Base-by-base conservation (phyloP, 306 rosid genomes). In the Gleditsia sinensis region DNA sequence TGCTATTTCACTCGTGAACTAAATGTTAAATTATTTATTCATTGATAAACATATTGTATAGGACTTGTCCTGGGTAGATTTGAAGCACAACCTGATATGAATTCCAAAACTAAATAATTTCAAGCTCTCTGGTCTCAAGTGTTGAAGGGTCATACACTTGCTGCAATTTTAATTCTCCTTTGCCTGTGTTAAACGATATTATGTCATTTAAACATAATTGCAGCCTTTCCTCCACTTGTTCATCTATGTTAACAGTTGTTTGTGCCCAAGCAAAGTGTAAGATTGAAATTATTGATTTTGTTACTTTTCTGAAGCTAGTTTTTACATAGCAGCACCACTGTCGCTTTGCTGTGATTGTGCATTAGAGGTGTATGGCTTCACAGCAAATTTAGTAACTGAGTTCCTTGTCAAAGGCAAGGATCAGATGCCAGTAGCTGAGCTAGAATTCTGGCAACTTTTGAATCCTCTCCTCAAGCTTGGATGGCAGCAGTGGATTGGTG, bases 311-410 rank as follows among this genome's bases (percentile, higher is more conserved):
- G 74, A 82, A 81, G 74, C 82, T 88, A 94, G 97, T 71, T 94
- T 88, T 91, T 91, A 91, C 81, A 55, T 82, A 71, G 97, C 89
- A 71, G 93, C 88, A n/a, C 96, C 98, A 6, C 77, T 91, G 48
- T 91, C 97, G 28, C 91, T 94, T 62, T 94, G 97, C 80, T 81
- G 91, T 83, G 90, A 87, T 85, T 82, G 75, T 67, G 75, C 78
- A 17, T 74, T 76, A 8, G 97, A 91, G 42, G 86, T 85, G 69
- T 88, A 79, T 80, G 65, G 78, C 17, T 91, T 83, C 72, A 72
- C 76, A 8, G 36, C 63, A 21, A 80, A 75, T 71, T 84, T 74
- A 73, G 79, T 80, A 25, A 88, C 85, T 4, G 86, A 84, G 71
- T 89, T 85, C 83, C 81, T 90, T 79, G 94, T 91, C 75, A 77